Evolutionary conservation across 495 filamentous ascomycete species (phyloP).

Genomic region (Penicillium flavigenum): DNA sequence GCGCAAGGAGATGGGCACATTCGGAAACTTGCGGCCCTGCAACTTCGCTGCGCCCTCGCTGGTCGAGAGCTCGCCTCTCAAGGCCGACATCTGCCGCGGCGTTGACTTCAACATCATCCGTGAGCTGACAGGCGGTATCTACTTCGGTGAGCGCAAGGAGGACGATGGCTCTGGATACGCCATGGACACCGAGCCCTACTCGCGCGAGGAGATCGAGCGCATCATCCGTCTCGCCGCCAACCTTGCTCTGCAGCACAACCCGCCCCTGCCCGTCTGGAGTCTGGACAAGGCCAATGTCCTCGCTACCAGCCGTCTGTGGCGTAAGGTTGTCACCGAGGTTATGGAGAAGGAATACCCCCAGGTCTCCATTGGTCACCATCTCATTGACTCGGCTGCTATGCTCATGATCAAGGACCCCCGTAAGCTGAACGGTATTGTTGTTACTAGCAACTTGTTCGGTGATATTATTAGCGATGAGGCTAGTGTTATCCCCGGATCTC

Average conservation of each 20-base stretch:
- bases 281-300: constrained; percentile 98
- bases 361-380: constrained; percentile 78
- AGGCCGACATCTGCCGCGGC: constrained; percentile 79
- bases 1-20: constrained; percentile 90
- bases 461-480: constrained; percentile 98
- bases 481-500: constrained; percentile 88
- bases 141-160: constrained; percentile 93
- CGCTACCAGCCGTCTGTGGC: constrained; percentile 86
- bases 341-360: constrained; percentile 85
- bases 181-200: constrained; percentile 88
- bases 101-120: constrained; percentile 94
- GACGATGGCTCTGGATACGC: constrained; percentile 73
- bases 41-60: constrained; percentile 91
- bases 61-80: constrained; percentile 83
- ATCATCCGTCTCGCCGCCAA: constrained; percentile 80
- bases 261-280: constrained; percentile 80
- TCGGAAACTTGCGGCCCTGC: constrained; percentile 97
- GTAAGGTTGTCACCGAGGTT: constrained; percentile 77
- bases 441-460: constrained; percentile 94
- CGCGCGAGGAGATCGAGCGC: constrained; percentile 82
- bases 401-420: constrained; percentile 94
- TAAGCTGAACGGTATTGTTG: constrained; percentile 85
- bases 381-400: constrained; percentile 97
- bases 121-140: constrained; percentile 93
- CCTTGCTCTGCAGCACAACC: constrained; percentile 76